Evolutionary conservation across 805 yeast genomes (phyloP).

Genomic region (Metschnikowia dekortorum): DNA sequence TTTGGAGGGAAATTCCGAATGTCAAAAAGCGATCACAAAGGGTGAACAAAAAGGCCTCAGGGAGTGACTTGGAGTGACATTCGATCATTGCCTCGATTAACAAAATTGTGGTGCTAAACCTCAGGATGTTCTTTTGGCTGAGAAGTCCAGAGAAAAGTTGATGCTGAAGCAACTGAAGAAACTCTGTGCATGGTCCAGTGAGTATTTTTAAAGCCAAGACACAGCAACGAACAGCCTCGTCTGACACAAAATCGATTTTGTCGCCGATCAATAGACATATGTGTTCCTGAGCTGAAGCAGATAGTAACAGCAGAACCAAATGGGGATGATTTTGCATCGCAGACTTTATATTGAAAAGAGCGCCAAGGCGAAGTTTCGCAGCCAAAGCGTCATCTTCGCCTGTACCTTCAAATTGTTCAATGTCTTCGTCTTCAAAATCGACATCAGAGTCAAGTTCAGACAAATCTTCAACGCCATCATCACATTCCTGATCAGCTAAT

Average conservation of each 20-base stretch:
- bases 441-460: slow-evolving; percentile 19
- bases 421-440: slow-evolving; percentile 38
- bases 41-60: slow-evolving; percentile 15
- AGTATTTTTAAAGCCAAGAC: neutral
- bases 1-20: slow-evolving; percentile 20
- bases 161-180: slow-evolving; percentile 29
- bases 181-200: slow-evolving; percentile 33
- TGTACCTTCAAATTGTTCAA: slow-evolving; percentile 33
- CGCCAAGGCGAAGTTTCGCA: slow-evolving; percentile 59
- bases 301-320: slow-evolving; percentile 31
- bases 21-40: slow-evolving; percentile 17
- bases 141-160: slow-evolving; percentile 25
- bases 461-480: slow-evolving; percentile 23
- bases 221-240: slow-evolving; percentile 35
- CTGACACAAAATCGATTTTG: slow-evolving; percentile 46
- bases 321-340: slow-evolving; percentile 36
- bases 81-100: slow-evolving; percentile 27
- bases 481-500: slow-evolving; percentile 12
- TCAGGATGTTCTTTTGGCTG: slow-evolving; percentile 16
- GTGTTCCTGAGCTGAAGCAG: slow-evolving; percentile 21
- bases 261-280: slow-evolving; percentile 37
- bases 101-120: slow-evolving; percentile 22
- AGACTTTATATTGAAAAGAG: slow-evolving; percentile 41
- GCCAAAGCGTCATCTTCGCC: slow-evolving; percentile 42
- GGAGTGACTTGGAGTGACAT: slow-evolving; percentile 15